Percentiles rank a stretch among this genome's conserved stretches.
These are phyloP conservation scores for Eucalyptus erythrocorys DNA, from an alignment of 345 rosid species.

Conservation along the genomic window DNA sequence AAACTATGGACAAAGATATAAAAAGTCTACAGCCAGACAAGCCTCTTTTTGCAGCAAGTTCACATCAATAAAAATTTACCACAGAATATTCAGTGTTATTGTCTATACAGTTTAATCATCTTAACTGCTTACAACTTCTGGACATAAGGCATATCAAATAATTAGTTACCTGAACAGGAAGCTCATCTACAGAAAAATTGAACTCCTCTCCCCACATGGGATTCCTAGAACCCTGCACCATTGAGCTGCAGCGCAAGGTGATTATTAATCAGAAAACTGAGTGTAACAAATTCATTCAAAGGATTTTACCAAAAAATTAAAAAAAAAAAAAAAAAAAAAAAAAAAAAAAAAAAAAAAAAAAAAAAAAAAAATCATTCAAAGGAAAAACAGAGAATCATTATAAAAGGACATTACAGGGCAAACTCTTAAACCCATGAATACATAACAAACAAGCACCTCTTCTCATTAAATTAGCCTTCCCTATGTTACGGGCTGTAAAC, in stretches of 20 bases:
- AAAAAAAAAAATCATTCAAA: no score
- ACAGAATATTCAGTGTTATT: not conserved
- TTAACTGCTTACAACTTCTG: not conserved
- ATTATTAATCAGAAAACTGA: not conserved
- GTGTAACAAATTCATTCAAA: not conserved
- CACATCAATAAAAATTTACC: not conserved
- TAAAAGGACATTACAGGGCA: not conserved
- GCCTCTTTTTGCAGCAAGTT: not conserved
- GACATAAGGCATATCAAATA: not conserved
- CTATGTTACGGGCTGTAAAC: not conserved
- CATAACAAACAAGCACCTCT: not conserved
- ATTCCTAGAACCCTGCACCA: slow-evolving; percentile 98
- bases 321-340: no score
- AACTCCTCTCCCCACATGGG: slow-evolving; percentile 99
- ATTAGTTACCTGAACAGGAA: slow-evolving; percentile 68
- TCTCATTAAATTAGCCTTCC: not conserved
- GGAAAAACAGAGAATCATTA: not conserved
- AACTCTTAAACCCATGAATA: not conserved
- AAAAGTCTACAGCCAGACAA: not conserved
- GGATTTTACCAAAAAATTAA: no score
- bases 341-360: no score
- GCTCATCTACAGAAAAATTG: slow-evolving; percentile 79
- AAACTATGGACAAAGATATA: not conserved
- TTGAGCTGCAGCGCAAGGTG: slow-evolving; percentile 47
- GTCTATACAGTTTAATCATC: not conserved